These are phyloP conservation scores for Phylloporus scabripes DNA, from an alignment of 768 basidiomycete genomes.

Conservation along the genomic window DNA sequence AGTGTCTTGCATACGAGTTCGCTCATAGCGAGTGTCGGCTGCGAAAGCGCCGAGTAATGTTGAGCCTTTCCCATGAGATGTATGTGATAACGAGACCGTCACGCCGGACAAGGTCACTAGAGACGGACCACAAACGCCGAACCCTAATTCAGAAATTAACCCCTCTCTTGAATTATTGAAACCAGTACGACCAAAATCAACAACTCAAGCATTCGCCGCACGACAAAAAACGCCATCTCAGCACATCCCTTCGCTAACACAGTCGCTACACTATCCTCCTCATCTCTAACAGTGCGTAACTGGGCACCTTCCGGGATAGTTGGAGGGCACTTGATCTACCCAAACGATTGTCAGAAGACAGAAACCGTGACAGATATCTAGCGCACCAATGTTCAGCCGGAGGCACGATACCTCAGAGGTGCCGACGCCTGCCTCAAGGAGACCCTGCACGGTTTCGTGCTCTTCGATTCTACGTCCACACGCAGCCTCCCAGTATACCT, in stretches of 20 bases:
- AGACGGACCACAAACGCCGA: background rate
- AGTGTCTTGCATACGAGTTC: constrained; percentile 76
- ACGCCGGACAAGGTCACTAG: background rate
- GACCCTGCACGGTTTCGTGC: constrained; percentile 20
- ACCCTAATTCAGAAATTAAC: constrained; percentile 21
- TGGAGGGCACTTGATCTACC: constrained; percentile 9
- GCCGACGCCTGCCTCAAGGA: constrained; percentile 18
- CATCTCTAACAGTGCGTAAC: constrained; percentile 3
- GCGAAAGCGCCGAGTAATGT: constrained; percentile 58
- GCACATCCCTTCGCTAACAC: background rate
- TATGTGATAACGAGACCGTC: constrained; percentile 8
- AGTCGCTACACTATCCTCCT: background rate
- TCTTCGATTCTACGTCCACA: constrained; percentile 34
- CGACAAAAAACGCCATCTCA: background rate
- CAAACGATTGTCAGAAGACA: background rate
- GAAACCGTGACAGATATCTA: background rate
- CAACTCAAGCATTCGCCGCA: background rate
- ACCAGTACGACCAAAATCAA: background rate
- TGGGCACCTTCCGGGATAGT: constrained; percentile 6
- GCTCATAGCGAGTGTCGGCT: constrained; percentile 65
- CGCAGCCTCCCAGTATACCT: constrained; percentile 38
- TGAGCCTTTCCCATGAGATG: constrained; percentile 21
- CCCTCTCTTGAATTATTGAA: constrained; percentile 2
- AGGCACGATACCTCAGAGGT: constrained; percentile 15
- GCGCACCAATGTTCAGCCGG: constrained; percentile 18